Evolutionary conservation across 306 rosid species (phyloP).

Genomic region (Acacia confusa): DNA sequence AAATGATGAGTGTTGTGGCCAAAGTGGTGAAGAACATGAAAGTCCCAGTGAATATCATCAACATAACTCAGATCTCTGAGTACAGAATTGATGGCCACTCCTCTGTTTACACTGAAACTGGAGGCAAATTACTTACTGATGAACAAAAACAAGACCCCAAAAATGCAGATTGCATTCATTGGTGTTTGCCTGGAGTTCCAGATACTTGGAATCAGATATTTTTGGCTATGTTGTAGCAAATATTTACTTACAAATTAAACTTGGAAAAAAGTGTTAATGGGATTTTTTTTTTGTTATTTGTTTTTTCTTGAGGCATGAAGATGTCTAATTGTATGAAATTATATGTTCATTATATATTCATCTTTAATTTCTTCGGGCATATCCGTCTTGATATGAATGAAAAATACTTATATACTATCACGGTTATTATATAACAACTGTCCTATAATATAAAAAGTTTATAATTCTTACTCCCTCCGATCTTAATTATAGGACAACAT

Average conservation of each 20-base stretch:
- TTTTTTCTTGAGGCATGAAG: constrained; percentile 22
- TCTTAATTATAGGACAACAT: too few relatives aligned
- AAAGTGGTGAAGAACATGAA: constrained; percentile 71
- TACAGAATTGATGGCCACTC: constrained; percentile 83
- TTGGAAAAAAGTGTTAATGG: not conserved
- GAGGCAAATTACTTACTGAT: constrained; percentile 57
- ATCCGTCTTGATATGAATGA: not conserved
- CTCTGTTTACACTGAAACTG: constrained; percentile 72
- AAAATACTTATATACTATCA: too few relatives aligned
- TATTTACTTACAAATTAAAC: not conserved
- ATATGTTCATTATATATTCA: constrained; percentile 22
- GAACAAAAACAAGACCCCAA: constrained; percentile 64
- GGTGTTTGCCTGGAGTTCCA: constrained; percentile 97
- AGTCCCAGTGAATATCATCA: constrained; percentile 61
- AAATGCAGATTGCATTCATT: constrained; percentile 92
- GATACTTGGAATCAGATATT: constrained; percentile 93
- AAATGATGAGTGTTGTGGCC: constrained; percentile 69
- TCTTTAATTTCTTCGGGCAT: not conserved
- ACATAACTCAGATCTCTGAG: constrained; percentile 86
- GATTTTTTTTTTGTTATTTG: not conserved
- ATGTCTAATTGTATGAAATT: constrained; percentile 35
- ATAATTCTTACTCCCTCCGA: too few relatives aligned
- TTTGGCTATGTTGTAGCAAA: constrained; percentile 66
- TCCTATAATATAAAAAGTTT: too few relatives aligned
- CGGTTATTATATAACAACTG: too few relatives aligned